Conservation (phyloP, 805 yeast genomes). For the Lipomyces yamanashiensis region DNA sequence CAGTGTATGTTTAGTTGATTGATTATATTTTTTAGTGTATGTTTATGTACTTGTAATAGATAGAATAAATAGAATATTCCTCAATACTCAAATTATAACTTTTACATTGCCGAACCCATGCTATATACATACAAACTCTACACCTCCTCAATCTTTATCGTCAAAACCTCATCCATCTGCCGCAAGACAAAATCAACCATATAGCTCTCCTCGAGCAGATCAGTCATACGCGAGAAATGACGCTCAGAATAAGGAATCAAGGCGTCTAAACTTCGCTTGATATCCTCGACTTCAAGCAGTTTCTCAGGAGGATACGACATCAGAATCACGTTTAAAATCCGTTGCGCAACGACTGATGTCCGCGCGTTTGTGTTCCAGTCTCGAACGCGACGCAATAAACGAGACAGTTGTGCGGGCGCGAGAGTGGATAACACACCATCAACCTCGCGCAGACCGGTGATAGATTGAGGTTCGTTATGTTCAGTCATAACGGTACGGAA, state of each 20-base stretch:
- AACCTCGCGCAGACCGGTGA: constrained; percentile 62
- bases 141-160: constrained; percentile 23
- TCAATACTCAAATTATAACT: neutral
- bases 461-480: constrained; percentile 52
- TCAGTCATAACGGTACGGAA: constrained; percentile 62
- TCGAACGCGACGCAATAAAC: constrained; percentile 73
- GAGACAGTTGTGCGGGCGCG: constrained; percentile 60
- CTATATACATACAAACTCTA: neutral
- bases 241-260: constrained; percentile 87
- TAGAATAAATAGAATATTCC: neutral
- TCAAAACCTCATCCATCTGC: constrained; percentile 52
- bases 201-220: constrained; percentile 81
- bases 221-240: constrained; percentile 77
- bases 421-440: constrained; percentile 67
- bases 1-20: neutral
- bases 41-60: neutral
- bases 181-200: constrained; percentile 81
- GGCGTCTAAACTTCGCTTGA: constrained; percentile 70
- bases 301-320: constrained; percentile 58
- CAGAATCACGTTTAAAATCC: constrained; percentile 68
- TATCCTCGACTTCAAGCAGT: constrained; percentile 67
- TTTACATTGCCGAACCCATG: constrained; percentile 4
- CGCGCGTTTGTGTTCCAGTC: constrained; percentile 95
- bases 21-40: too few relatives aligned
- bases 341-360: constrained; percentile 80